Conservation (phyloP, 2,329 filamentous ascomycete genomes). For the Diplocarpon rosae region DNA sequence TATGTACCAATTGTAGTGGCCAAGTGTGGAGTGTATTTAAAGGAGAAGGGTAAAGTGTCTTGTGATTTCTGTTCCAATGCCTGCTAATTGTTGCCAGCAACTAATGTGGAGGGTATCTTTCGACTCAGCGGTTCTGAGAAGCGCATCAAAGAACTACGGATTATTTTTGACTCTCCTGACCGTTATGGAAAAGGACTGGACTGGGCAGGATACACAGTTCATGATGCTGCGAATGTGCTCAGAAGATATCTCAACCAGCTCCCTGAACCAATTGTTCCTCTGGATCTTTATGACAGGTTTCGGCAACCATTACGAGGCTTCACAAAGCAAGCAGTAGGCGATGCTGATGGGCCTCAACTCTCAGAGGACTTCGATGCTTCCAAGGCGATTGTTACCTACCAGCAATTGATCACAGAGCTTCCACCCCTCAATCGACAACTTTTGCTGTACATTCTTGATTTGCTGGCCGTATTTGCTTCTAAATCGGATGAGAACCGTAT, state of each 20-base stretch:
- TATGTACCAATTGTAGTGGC: constrained; percentile 98
- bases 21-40: constrained; percentile 93
- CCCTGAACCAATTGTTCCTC: constrained; percentile 89
- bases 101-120: constrained; percentile 91
- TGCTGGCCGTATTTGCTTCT: constrained; percentile 91
- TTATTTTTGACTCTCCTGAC: constrained; percentile 85
- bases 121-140: constrained; percentile 93
- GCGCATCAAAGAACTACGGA: constrained; percentile 92
- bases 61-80: constrained; percentile 12
- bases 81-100: constrained; percentile 47
- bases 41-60: constrained; percentile 77
- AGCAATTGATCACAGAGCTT: constrained; percentile 82
- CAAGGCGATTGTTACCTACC: constrained; percentile 71
- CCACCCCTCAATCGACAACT: constrained; percentile 89
- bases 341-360: constrained; percentile 58
- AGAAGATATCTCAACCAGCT: constrained; percentile 92
- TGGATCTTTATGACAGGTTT: constrained; percentile 87
- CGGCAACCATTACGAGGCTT: constrained; percentile 61
- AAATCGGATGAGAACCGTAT: constrained; percentile 96
- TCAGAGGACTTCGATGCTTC: constrained; percentile 64
- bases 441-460: constrained; percentile 87
- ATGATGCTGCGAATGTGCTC: constrained; percentile 94
- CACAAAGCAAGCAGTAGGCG: constrained; percentile 62
- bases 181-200: constrained; percentile 93
- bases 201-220: constrained; percentile 96